Evolutionary conservation across 2,329 filamentous ascomycete genomes (phyloP), one percentile per base, ranked within the genome.

Genomic region (Phialophora verrucosa): DNA sequence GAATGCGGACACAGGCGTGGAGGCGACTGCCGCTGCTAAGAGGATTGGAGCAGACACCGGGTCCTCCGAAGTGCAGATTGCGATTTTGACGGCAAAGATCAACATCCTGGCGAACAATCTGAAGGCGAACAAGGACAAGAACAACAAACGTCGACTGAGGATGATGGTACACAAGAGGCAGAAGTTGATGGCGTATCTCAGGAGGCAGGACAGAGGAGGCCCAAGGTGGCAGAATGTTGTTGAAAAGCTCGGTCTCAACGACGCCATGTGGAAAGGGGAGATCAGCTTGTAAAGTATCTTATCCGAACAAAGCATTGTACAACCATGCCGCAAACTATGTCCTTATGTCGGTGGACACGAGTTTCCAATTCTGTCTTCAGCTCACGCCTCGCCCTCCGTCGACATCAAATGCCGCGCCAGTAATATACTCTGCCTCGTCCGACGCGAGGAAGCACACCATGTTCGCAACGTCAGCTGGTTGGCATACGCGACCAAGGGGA

Each of bases 1-100:
- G 17, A 47, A 54, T 7, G 55, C 42, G 47, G 38, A 29, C 23
- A 57, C 31, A 63, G 59, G 47, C 14, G 54, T 56, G 25, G 68
- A 62, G 14, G 54, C 63, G 2, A 59, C 54, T 27, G 31, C 54
- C n/a, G n/a, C 85, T 57, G 65, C 70, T 6, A 67, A 66, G 27
- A 90, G 96, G 35, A 88, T 89, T n/a, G 95, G 95, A 0, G 91
- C 90, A 4, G 95, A 99, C 76, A 99, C 94, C 0, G 95, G 95
- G 42, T 96, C 92, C 73, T 92, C 92, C 6, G 95, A 99, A 80
- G 96, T 99, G n/a, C 95, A 99, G 83, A 92, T 96, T 71, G 93
- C 93, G 54, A 96, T 99, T 73, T 79, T 99, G 77, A 99, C 95
- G 2, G 87, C 92, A 64, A 98, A 97, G 85, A 99, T 99, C 76